Evolutionary conservation across 192 early-diverging fungal genomes (phyloP).

Genomic region (Rhizophlyctis rosea): DNA sequence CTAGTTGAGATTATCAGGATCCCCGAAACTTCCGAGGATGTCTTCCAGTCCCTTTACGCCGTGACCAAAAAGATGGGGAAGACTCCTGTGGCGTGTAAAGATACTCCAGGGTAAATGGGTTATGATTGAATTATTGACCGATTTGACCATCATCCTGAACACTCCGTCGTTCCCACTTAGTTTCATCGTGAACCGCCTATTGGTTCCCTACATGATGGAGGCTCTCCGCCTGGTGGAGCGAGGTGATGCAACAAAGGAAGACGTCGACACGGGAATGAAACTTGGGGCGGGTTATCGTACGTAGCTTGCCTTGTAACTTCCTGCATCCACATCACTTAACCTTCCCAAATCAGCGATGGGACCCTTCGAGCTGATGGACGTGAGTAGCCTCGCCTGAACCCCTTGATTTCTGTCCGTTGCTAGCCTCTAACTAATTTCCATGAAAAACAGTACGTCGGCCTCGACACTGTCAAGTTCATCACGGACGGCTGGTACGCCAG

Average conservation of each 20-base stretch:
- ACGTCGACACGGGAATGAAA: constrained; percentile 97
- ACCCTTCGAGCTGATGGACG: constrained; percentile 77
- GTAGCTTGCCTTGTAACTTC: neutral
- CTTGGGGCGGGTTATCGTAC: constrained; percentile 87
- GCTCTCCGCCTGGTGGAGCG: constrained; percentile 89
- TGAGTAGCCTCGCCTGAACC: constrained; percentile 47
- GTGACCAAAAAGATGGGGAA: constrained; percentile 80
- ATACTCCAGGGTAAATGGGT: constrained; percentile 93
- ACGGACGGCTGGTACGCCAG: constrained; percentile 88
- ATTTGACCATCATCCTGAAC: too few relatives aligned
- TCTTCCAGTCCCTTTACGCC: constrained; percentile 61
- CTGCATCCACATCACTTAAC: neutral
- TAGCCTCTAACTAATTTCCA: constrained; percentile 1
- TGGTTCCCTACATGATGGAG: constrained; percentile 97
- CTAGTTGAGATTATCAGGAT: constrained; percentile 91
- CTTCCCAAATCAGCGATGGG: constrained; percentile 67
- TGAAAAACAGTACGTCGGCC: constrained; percentile 70
- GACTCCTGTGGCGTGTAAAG: constrained; percentile 88
- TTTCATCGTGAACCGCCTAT: constrained; percentile 92
- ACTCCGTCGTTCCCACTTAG: constrained; percentile 10
- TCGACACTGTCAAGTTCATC: constrained; percentile 96
- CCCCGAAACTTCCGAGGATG: constrained; percentile 52
- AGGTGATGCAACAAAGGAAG: constrained; percentile 75
- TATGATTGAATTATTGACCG: too few relatives aligned
- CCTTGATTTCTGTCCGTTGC: neutral